Base-by-base conservation (phyloP, 768 basidiomycete genomes). In the Leucosporidium creatinivorum region DNA sequence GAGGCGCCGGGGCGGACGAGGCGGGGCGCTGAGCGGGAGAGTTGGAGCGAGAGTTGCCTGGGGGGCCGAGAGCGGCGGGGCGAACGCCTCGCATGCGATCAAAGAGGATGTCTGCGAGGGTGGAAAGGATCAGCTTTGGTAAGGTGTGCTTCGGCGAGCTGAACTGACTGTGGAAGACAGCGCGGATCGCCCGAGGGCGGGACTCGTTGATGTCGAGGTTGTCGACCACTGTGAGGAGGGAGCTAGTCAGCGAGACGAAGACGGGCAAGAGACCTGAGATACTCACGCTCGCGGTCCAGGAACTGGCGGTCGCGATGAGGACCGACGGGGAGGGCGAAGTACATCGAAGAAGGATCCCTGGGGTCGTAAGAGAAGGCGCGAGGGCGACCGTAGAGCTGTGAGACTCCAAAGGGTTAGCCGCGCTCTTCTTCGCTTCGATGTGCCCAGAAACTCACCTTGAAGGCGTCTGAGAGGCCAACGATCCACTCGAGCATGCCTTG, bases 271-370 rank as follows among this genome's bases (percentile, higher is more conserved):
- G 33, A 15, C 17, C 21, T 0, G 19, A 23, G 15, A 3, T 10
- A 61, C 70, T 21, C 28, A 72, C 84, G 78, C 71, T 91, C 91
- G 61, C 91, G 85, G 65, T 92, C 89, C 63, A 96, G 82, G 82
- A 97, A 96, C 26, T 96, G 84, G 61, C 85, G 82, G 89, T 92
- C 88, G 78, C 86, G 87, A 66, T 84, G 80, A 6, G 87, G 85
- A 1, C 91, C 93, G 58, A 90, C 86, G 10, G 94, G 93, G 77
- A 97, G 96, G 0, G 86, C 91, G 78, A 93, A 98, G 87, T 97
- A 93, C 78, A 94, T 83, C 15, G 89, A 91, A 12, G 78, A 76
- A 0, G 86, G 84, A 76, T 94, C 86, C 19, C 88, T 84, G 61
- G 89, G 89, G 74, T 98, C 89, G 91, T 91, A 97, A 31, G 85